Evolutionary conservation across 257 asterid genomes (phyloP).

Genomic region (Solanum raphanifolium): DNA sequence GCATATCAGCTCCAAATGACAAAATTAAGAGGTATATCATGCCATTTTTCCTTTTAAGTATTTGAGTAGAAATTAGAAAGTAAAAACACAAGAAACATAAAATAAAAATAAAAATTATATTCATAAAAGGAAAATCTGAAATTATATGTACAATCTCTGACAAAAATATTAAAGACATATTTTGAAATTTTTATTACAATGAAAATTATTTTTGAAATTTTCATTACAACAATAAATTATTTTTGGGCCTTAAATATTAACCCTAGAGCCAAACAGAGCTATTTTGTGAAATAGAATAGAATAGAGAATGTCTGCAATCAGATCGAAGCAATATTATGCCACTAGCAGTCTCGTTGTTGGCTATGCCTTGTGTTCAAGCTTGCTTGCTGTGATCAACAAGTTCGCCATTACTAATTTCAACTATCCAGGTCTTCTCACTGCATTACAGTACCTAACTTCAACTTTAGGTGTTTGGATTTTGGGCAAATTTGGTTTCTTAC

Average conservation of each 20-base stretch:
- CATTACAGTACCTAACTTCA: slow-evolving; percentile 83
- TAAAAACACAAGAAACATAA: no score
- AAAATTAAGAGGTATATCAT: no score
- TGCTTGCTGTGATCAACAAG: slow-evolving; percentile 86
- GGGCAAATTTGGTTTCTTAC: slow-evolving; percentile 67
- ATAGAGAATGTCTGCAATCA: slow-evolving; percentile 32
- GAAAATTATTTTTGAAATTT: not conserved
- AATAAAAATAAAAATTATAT: no score
- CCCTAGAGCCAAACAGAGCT: not conserved
- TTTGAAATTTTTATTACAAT: not conserved
- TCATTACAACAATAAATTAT: not conserved
- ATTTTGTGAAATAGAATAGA: not conserved
- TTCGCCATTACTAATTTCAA: slow-evolving; percentile 84
- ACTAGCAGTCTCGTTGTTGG: slow-evolving; percentile 82
- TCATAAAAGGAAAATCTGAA: not conserved
- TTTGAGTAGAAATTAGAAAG: not conserved
- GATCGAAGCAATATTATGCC: slow-evolving; percentile 52
- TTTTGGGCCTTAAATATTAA: not conserved
- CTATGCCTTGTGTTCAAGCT: slow-evolving; percentile 91
- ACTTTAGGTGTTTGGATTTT: slow-evolving; percentile 79
- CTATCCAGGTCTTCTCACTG: slow-evolving; percentile 89
- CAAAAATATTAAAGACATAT: not conserved
- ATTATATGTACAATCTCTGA: not conserved
- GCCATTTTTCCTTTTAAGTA: not conserved
- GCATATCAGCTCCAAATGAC: fast-evolving